Evolutionary conservation across 306 rosid species (phyloP).

Genomic region (Prunus campanulata): DNA sequence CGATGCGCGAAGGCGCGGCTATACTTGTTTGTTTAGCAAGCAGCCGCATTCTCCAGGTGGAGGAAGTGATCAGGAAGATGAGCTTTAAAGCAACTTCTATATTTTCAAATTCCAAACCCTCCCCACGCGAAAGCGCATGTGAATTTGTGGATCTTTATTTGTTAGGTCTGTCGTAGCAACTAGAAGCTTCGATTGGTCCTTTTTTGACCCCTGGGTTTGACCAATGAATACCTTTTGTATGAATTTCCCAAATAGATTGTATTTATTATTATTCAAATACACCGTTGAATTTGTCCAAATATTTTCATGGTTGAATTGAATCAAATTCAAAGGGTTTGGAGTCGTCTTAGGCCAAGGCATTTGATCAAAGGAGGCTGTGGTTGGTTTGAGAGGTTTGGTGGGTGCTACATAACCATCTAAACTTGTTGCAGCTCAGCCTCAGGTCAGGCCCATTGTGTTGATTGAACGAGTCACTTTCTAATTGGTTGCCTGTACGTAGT

Average conservation of each 20-base stretch:
- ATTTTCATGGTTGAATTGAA: background rate
- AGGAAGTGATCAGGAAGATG: no score
- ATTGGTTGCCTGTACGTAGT: background rate
- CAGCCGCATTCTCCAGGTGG: no score
- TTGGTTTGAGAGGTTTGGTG: background rate
- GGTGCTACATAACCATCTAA: background rate
- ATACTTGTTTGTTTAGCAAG: slow-evolving; percentile 37
- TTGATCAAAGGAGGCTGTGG: no score
- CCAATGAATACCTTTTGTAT: background rate
- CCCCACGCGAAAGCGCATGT: no score
- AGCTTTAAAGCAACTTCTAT: no score
- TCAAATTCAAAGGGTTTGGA: no score
- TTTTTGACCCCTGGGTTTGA: slow-evolving; percentile 1
- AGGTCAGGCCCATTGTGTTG: background rate
- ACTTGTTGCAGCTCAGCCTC: background rate
- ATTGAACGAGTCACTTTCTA: background rate
- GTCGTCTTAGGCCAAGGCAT: no score
- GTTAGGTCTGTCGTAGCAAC: background rate
- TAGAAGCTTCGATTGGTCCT: background rate
- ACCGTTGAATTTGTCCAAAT: background rate
- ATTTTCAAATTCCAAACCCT: no score
- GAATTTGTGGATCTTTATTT: no score
- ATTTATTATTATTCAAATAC: background rate
- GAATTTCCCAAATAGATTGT: background rate
- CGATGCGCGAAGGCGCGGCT: slow-evolving; percentile 87